These are phyloP conservation scores for Carex cristatella DNA, from an alignment of 176 grass and related monocot genomes.

Conservation along the genomic window DNA sequence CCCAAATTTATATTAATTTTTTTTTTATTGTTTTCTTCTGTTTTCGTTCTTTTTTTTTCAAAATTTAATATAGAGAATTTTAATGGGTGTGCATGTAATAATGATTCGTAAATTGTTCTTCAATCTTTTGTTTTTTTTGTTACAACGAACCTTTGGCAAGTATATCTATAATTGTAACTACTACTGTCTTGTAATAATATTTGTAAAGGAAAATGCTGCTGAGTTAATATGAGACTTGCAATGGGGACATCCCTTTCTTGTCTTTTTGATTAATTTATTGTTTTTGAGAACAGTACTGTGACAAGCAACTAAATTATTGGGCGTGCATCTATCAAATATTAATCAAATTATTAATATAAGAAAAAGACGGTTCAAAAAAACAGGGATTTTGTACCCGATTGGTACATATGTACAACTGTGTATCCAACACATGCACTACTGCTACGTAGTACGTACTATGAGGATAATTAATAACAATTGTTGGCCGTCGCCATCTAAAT, in stretches of 20 bases:
- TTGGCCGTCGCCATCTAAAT: neutral
- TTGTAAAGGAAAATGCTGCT: neutral
- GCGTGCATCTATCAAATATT: neutral
- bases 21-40: neutral
- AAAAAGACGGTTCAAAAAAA: neutral
- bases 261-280: slow-evolving; percentile 12
- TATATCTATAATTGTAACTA: neutral
- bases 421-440: neutral
- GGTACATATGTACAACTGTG: neutral
- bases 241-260: neutral
- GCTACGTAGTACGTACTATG: neutral
- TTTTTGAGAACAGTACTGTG: neutral
- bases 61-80: slow-evolving; percentile 4
- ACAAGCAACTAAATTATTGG: neutral
- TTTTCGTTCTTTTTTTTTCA: neutral
- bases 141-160: neutral
- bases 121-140: neutral
- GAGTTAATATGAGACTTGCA: neutral
- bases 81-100: slow-evolving; percentile 18
- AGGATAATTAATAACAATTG: neutral
- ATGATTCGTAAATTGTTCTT: neutral
- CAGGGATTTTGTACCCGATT: neutral
- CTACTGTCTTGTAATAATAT: neutral
- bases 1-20: neutral
- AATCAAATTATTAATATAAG: neutral